Evolutionary conservation across 2,329 filamentous ascomycete genomes (phyloP).

Genomic region (Colletotrichum tofieldiae): DNA sequence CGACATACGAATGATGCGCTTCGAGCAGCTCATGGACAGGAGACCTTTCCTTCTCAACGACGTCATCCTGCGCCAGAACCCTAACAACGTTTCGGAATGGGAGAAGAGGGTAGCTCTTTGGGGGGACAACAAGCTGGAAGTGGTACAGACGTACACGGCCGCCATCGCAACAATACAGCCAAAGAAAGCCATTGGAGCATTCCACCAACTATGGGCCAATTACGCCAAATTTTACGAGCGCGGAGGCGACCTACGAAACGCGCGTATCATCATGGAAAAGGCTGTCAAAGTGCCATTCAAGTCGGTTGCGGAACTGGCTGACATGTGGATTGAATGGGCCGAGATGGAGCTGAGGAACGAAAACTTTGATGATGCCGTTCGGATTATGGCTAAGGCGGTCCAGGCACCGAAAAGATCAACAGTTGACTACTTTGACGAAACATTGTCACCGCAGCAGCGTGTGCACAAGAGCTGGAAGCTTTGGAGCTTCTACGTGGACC

Average conservation of each 20-base stretch:
- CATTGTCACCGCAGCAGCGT: slow-evolving; percentile 91
- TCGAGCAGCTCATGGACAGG: slow-evolving; percentile 98
- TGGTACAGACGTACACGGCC: slow-evolving; percentile 94
- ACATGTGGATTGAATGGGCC: slow-evolving; percentile 99
- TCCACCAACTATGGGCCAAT: slow-evolving; percentile 95
- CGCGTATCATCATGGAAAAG: slow-evolving; percentile 96
- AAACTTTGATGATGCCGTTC: slow-evolving; percentile 94
- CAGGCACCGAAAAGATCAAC: slow-evolving; percentile 97
- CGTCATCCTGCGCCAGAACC: slow-evolving; percentile 94
- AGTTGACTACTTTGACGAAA: slow-evolving; percentile 99
- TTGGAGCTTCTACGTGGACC: slow-evolving; percentile 99
- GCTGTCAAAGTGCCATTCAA: slow-evolving; percentile 98
- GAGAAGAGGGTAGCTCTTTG: slow-evolving; percentile 96
- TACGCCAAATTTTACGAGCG: slow-evolving; percentile 98
- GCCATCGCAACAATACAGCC: slow-evolving; percentile 94
- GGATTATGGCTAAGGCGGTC: slow-evolving; percentile 97
- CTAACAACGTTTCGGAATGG: slow-evolving; percentile 97
- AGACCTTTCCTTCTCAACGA: slow-evolving; percentile 97
- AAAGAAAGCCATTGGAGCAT: slow-evolving; percentile 93
- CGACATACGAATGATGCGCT: slow-evolving; percentile 97
- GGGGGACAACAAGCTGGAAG: slow-evolving; percentile 92
- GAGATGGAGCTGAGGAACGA: slow-evolving; percentile 97
- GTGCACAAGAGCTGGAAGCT: slow-evolving; percentile 99
- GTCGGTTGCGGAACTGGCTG: slow-evolving; percentile 94
- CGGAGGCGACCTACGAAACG: slow-evolving; percentile 86